phyloP scores from a whole-genome alignment of 805 yeast species.

The Saccharomycopsis lassenensis region DNA sequence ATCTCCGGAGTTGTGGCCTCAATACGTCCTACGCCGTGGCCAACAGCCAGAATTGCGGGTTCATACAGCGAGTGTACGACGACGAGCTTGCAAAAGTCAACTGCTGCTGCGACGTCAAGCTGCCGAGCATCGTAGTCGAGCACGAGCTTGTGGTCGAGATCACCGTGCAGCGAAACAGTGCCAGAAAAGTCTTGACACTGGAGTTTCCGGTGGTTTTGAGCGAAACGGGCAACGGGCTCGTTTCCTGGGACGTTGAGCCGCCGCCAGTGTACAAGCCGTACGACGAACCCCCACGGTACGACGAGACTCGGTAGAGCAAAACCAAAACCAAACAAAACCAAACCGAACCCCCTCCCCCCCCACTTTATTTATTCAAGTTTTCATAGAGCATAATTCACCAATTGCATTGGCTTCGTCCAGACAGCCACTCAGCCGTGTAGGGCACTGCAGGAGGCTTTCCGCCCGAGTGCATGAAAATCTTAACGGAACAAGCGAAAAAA shows the following conservation, averaged over 20 bases:
- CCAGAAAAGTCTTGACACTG: constrained; percentile 2
- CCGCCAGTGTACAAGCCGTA: constrained; percentile 8
- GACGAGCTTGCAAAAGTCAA: constrained; percentile 1
- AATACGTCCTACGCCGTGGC: background rate
- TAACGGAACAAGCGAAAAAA: no score
- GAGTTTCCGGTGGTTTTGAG: constrained; percentile 5
- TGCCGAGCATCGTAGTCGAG: background rate
- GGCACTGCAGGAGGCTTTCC: no score
- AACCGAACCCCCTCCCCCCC: no score
- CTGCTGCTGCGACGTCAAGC: constrained; percentile 6
- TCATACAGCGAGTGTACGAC: background rate
- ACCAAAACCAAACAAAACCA: no score
- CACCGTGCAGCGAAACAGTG: no score
- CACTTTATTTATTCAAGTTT: no score
- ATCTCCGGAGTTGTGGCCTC: constrained; percentile 3
- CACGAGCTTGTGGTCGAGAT: constrained; percentile 4
- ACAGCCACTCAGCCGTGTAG: no score
- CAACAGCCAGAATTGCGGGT: background rate
- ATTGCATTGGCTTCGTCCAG: no score
- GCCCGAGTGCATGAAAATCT: no score
- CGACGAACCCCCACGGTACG: no score
- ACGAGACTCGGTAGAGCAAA: no score
- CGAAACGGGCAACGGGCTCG: background rate
- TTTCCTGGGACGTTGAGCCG: constrained; percentile 5
- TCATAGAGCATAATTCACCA: no score